Conservation (phyloP, 1,284 basidiomycete genomes). For the Trichosporon sp. region DNA sequence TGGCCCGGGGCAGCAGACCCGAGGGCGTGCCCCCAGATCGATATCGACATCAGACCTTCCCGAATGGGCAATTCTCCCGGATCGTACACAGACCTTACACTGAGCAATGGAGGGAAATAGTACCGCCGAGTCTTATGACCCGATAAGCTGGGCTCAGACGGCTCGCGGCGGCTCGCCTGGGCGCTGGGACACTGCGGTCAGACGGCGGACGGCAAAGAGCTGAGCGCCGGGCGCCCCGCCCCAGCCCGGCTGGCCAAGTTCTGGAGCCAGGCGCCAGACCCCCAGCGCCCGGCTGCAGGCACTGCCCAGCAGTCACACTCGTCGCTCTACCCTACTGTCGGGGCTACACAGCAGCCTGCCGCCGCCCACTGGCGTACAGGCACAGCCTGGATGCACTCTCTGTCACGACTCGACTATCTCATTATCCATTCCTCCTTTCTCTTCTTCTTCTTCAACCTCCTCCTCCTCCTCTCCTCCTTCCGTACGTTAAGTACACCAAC, state of each 20-base stretch:
- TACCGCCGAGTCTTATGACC: background rate
- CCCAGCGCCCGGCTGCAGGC: background rate
- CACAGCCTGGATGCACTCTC: background rate
- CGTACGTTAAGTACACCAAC: constrained; percentile 16
- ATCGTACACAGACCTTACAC: background rate
- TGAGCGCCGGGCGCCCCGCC: constrained; percentile 13
- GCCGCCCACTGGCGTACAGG: constrained; percentile 6
- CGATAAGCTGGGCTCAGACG: background rate
- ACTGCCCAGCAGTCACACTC: background rate
- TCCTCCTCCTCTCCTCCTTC: constrained; percentile 15
- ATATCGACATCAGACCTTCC: constrained; percentile 1
- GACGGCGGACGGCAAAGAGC: background rate
- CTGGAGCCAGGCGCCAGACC: background rate
- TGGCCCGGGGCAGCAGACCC: constrained; percentile 1
- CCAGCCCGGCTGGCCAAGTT: background rate
- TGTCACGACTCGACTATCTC: constrained; percentile 18
- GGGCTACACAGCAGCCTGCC: constrained; percentile 11
- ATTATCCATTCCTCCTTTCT: constrained; percentile 18
- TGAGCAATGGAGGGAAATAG: background rate
- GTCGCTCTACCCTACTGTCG: background rate
- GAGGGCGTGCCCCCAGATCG: background rate
- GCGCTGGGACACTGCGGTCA: background rate
- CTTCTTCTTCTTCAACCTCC: constrained; percentile 12
- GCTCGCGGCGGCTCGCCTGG: background rate
- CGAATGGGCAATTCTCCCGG: constrained; percentile 13